Evolutionary conservation across 23 red algal genomes (phyloP).

Genomic region (Pyropia haitanensis): DNA sequence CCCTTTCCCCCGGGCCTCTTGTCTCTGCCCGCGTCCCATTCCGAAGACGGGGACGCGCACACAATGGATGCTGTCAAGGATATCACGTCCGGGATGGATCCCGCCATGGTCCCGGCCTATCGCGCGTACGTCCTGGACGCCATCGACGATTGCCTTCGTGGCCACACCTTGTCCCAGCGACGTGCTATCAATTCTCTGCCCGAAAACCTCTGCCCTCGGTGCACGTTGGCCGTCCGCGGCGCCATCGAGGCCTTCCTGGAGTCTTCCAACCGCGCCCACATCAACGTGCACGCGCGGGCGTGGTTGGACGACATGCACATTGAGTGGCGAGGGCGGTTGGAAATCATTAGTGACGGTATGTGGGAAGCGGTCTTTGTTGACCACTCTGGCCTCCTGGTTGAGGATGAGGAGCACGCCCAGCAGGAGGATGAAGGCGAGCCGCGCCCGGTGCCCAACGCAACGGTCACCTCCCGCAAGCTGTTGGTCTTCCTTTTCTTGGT

Average conservation of each 20-base stretch:
- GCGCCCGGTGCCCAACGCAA: conserved; percentile 1
- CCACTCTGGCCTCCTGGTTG: background rate
- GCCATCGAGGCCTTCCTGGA: conserved; percentile 39
- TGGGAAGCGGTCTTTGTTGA: conserved; percentile 31
- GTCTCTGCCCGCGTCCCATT: too few species aligned
- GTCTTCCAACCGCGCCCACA: conserved; percentile 16
- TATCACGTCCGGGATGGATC: too few species aligned
- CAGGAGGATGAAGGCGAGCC: conserved; percentile 5
- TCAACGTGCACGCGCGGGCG: conserved; percentile 11
- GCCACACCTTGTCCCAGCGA: too few species aligned
- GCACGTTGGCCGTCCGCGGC: conserved; percentile 6
- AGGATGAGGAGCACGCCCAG: background rate
- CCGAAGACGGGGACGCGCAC: too few species aligned
- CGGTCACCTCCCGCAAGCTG: conserved; percentile 24
- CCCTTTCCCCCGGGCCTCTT: too few species aligned
- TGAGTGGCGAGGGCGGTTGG: conserved; percentile 18
- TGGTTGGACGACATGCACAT: conserved; percentile 32
- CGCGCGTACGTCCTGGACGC: too few species aligned
- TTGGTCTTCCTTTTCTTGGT: conserved; percentile 28
- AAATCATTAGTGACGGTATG: conserved; percentile 17
- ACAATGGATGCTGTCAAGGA: too few species aligned
- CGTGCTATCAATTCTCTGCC: too few species aligned
- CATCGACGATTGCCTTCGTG: too few species aligned
- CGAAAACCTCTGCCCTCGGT: conserved; percentile 4
- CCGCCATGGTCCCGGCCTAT: too few species aligned